phyloP scores from a whole-genome alignment of 805 yeast species.

The Saccharomycopsis javanensis region DNA sequence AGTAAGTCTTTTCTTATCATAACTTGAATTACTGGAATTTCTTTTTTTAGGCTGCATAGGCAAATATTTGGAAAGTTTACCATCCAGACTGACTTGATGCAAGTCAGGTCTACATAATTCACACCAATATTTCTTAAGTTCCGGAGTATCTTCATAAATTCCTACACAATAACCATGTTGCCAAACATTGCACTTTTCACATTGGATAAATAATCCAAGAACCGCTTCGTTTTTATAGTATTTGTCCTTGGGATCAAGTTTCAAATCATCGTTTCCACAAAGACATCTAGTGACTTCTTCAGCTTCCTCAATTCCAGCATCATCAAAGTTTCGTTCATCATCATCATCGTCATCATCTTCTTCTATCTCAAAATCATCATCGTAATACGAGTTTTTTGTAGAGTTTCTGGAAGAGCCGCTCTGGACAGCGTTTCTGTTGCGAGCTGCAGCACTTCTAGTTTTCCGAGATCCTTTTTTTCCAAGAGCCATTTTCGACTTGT shows the following conservation, averaged over 20 bases:
- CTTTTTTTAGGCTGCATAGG: slow-evolving; percentile 32
- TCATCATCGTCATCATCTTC: slow-evolving; percentile 5
- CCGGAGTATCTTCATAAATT: slow-evolving; percentile 72
- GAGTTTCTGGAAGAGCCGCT: background rate
- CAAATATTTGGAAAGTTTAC: slow-evolving; percentile 39
- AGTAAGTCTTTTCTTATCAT: background rate
- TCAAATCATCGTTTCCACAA: slow-evolving; percentile 28
- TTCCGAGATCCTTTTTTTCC: background rate
- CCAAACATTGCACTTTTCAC: slow-evolving; percentile 92
- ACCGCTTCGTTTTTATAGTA: slow-evolving; percentile 32
- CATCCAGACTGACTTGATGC: slow-evolving; percentile 47
- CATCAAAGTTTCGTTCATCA: slow-evolving; percentile 2
- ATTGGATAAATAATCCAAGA: slow-evolving; percentile 65
- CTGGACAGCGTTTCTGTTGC: background rate
- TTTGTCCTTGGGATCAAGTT: slow-evolving; percentile 34
- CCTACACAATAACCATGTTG: slow-evolving; percentile 97
- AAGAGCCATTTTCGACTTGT: background rate
- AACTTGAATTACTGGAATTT: background rate
- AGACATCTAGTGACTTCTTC: slow-evolving; percentile 36
- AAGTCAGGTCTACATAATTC: slow-evolving; percentile 82
- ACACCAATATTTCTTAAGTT: slow-evolving; percentile 72
- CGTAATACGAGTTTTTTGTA: background rate
- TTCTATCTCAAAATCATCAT: slow-evolving; percentile 3
- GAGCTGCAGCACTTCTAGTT: background rate
- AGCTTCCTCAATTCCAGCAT: slow-evolving; percentile 8